Conservation (phyloP, 495 filamentous ascomycete species). For the Chlorociboria aeruginascens region DNA sequence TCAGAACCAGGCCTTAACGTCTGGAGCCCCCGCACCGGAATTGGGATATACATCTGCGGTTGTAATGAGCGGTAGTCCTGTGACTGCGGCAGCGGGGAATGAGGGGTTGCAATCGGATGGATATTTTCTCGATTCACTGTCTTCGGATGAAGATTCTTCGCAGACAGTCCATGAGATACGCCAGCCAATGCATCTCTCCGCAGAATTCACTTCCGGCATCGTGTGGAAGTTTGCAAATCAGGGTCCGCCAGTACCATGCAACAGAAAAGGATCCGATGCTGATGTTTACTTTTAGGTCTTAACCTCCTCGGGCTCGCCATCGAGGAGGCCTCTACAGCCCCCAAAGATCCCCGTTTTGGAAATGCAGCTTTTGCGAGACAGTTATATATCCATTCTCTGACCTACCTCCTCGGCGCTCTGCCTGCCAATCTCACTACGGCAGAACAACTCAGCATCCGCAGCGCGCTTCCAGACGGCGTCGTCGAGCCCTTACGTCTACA, state of each 20-base stretch:
- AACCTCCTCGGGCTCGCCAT: slow-evolving; percentile 25
- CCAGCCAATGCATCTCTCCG: slow-evolving; percentile 2
- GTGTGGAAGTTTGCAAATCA: slow-evolving; percentile 36
- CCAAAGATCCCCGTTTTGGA: slow-evolving; percentile 11
- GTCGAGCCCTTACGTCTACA: slow-evolving; percentile 12
- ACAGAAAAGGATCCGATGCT: not conserved
- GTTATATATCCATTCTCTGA: slow-evolving; percentile 53
- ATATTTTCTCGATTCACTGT: not conserved
- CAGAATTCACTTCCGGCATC: slow-evolving; percentile 25
- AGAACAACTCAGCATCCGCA: slow-evolving; percentile 32
- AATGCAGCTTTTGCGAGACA: slow-evolving; percentile 40
- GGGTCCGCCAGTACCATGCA: slow-evolving; percentile 18
- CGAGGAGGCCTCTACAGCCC: slow-evolving; percentile 22
- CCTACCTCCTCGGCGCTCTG: slow-evolving; percentile 54
- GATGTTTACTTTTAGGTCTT: slow-evolving; percentile 19
- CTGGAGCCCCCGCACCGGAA: slow-evolving; percentile 9
- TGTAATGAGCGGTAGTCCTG: slow-evolving; percentile 6
- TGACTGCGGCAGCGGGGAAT: not conserved
- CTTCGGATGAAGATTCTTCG: slow-evolving; percentile 4
- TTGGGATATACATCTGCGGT: slow-evolving; percentile 7
- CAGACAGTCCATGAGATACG: not conserved
- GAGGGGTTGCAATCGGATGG: slow-evolving; percentile 4
- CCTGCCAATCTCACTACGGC: slow-evolving; percentile 42
- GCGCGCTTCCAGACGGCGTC: slow-evolving; percentile 30
- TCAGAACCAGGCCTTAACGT: not conserved